phyloP scores from a whole-genome alignment of 2,329 filamentous ascomycete genomes.

The Cladosporium sp. region DNA sequence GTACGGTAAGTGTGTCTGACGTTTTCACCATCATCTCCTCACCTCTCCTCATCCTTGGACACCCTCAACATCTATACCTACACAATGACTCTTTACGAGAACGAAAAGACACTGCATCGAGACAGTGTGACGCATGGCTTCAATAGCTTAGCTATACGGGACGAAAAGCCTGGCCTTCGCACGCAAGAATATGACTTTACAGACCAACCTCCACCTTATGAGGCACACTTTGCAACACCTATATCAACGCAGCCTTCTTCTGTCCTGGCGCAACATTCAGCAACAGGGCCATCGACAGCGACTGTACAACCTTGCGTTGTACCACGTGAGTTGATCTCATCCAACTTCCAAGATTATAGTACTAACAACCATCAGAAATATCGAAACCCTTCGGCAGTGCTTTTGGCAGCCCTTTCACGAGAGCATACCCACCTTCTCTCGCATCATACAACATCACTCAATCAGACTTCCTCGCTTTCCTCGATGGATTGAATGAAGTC shows the following conservation, averaged over 20 bases:
- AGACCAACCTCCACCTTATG: neutral
- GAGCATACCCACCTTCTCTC: slow-evolving; percentile 4
- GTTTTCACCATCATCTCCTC: no score
- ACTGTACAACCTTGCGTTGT: neutral
- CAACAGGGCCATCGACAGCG: neutral
- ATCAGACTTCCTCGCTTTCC: slow-evolving; percentile 25
- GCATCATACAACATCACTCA: slow-evolving; percentile 12
- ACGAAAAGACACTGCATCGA: neutral
- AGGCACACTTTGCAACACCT: neutral
- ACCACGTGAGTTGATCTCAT: neutral
- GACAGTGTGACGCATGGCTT: neutral
- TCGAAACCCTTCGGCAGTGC: neutral
- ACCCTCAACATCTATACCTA: no score
- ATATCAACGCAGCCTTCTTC: neutral
- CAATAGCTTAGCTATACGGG: neutral
- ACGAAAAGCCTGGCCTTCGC: neutral
- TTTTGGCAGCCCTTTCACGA: neutral
- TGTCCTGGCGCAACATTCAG: neutral
- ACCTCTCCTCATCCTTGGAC: no score
- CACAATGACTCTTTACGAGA: neutral
- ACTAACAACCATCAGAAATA: neutral
- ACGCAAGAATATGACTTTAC: neutral
- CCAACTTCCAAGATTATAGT: no score
- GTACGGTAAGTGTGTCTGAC: neutral
- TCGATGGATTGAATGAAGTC: slow-evolving; percentile 27